Evolutionary conservation across 1,139 yeast species (phyloP), one percentile per base, ranked within the genome.

Genomic region (Pichia norvegensis): DNA sequence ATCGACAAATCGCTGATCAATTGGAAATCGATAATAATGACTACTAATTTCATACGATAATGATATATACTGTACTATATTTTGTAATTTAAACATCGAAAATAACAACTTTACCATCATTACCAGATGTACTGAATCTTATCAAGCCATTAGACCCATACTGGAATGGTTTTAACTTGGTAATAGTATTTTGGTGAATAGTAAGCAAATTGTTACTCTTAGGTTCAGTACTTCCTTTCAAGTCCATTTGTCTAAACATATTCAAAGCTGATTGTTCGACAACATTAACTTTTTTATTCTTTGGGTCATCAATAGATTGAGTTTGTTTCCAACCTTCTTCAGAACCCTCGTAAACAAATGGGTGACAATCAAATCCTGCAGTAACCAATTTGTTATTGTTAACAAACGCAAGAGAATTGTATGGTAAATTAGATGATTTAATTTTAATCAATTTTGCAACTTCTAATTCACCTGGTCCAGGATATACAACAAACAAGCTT

Each of bases 201-300:
- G 96, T 87, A 60, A 84, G 73, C 43, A 76, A 77, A 46, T 75
- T 73, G 33, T 66, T 61, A 54, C 61, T 73, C 58, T 69, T 67
- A 51, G 73, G 69, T 54, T 74, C 71, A 44, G 78, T 80, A 49
- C 86, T 76, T 46, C 98, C 98, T 73, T 88, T 90, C 65, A 92
- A 76, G 67, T 92, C 99, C 74, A 92, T 73, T 66, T 92, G 96
- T 66, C 88, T 83, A 70, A 94, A 94, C 92, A 92, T 87, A 67
- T 85, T 85, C 63, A 92, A 76, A 14, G 97, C 97, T 51, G 88
- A 83, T 55, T 82, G 84, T 38, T 54, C 54, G 47, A 72, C 78
- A 35, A 74, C 79, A 21, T 74, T 80, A 19, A 72, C 79, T 11
- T 65, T 70, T 45, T 66, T 72, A 52, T 72, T 76, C 46, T 55